Percentiles rank a stretch among this genome's conserved stretches.
phyloP scores from a whole-genome alignment of 495 filamentous ascomycete species.

The Amorphotheca resinae region DNA sequence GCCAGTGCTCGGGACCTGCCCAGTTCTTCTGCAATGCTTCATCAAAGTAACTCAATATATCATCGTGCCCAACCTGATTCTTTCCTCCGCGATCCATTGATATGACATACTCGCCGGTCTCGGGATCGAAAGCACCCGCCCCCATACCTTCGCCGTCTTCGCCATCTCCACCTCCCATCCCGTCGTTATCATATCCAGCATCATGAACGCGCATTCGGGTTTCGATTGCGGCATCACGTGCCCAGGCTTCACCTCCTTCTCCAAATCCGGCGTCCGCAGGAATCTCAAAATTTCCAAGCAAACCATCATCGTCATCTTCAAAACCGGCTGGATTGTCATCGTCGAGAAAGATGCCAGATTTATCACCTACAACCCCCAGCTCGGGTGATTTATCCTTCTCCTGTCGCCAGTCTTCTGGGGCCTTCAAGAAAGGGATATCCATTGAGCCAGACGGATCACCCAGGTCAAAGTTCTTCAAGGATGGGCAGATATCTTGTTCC shows the following conservation, averaged over 20 bases:
- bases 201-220: constrained; percentile 48
- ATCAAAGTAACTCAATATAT: constrained; percentile 95
- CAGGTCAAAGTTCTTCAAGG: constrained; percentile 82
- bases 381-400: constrained; percentile 46
- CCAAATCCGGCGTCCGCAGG: constrained; percentile 55
- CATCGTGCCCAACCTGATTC: constrained; percentile 56
- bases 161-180: constrained; percentile 33
- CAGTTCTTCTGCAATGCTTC: constrained; percentile 91
- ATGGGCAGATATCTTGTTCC: constrained; percentile 86
- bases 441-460: constrained; percentile 72
- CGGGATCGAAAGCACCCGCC: constrained; percentile 48
- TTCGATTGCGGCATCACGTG: constrained; percentile 51
- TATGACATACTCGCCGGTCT: constrained; percentile 52
- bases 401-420: constrained; percentile 70
- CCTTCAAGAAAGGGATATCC: constrained; percentile 85
- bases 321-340: constrained; percentile 69
- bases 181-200: constrained; percentile 38
- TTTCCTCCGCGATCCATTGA: constrained; percentile 51
- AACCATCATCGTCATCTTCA: constrained; percentile 61
- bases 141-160: constrained; percentile 35
- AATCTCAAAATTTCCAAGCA: constrained; percentile 63
- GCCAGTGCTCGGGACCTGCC: constrained; percentile 98
- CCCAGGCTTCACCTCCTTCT: constrained; percentile 64
- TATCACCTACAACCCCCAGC: constrained; percentile 41
- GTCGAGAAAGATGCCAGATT: constrained; percentile 65